phyloP scores from a whole-genome alignment of 2,329 filamentous ascomycete species.

The Tolypocladium album region DNA sequence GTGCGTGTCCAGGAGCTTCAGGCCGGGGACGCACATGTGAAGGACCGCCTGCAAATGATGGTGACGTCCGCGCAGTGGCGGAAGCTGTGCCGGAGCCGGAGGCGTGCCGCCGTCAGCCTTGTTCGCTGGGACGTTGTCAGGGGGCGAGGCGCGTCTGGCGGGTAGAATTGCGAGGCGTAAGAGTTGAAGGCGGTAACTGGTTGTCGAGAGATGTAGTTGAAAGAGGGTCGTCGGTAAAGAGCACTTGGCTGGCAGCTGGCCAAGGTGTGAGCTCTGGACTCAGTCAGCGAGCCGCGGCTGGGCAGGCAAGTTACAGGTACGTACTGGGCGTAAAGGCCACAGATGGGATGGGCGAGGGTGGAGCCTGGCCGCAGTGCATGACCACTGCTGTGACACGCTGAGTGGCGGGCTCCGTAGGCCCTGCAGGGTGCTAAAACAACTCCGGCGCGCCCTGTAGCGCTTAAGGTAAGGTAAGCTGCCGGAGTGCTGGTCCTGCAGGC shows the following conservation, averaged over 20 bases:
- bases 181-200: background rate
- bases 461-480: background rate
- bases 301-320: background rate
- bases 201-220: background rate
- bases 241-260: background rate
- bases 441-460: background rate
- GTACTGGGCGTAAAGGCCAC: too few species aligned
- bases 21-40: conserved; percentile 3
- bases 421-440: background rate
- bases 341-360: background rate
- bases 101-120: background rate
- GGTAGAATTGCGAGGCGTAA: background rate
- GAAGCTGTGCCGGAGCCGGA: background rate
- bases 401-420: background rate
- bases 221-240: background rate
- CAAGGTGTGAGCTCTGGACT: background rate
- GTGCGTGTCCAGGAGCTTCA: conserved; percentile 2
- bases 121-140: background rate
- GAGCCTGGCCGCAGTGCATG: background rate
- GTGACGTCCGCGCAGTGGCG: background rate
- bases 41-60: background rate
- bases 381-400: background rate
- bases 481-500: background rate
- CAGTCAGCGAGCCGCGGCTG: background rate
- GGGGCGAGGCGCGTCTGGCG: background rate